Evolutionary conservation across 179 eudicot genomes (phyloP).

Genomic region (Camellia oleifera): DNA sequence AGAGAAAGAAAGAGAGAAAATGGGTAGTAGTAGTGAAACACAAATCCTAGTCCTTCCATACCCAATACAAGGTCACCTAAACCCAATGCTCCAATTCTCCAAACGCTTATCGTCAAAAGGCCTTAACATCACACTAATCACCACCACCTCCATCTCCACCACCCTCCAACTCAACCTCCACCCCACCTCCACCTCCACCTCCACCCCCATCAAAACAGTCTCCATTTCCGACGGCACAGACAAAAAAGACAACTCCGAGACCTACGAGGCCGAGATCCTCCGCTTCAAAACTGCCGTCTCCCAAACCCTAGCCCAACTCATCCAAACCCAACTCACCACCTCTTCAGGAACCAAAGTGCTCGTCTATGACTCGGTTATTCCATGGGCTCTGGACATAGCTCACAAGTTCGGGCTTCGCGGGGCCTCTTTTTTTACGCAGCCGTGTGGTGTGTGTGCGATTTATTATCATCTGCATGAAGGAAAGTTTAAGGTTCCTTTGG

Average conservation of each 20-base stretch:
- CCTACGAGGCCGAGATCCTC: constrained; percentile 15
- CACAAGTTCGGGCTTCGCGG: background rate
- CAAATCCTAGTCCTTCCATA: background rate
- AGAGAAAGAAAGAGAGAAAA: background rate
- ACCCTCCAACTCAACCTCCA: constrained; percentile 18
- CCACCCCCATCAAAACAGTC: constrained; percentile 3
- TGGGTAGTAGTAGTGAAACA: background rate
- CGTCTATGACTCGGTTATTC: constrained; percentile 27
- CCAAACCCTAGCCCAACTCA: constrained; percentile 18
- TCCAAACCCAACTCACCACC: constrained; percentile 7
- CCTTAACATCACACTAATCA: constrained; percentile 29
- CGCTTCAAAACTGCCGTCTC: constrained; percentile 23
- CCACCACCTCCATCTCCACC: constrained; percentile 21
- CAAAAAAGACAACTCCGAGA: constrained; percentile 14
- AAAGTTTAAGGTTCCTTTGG: constrained; percentile 2
- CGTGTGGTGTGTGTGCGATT: constrained; percentile 16
- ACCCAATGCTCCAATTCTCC: background rate
- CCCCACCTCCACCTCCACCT: constrained; percentile 22
- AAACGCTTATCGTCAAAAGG: constrained; percentile 12
- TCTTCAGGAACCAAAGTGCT: constrained; percentile 21
- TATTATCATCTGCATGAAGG: constrained; percentile 20
- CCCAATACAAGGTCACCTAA: background rate
- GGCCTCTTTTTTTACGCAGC: constrained; percentile 27
- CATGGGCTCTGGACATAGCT: constrained; percentile 24
- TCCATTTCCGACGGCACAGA: constrained; percentile 45